Percentiles rank a stretch among this genome's conserved stretches.
phyloP scores from a whole-genome alignment of 352 stramenopile genomes.

The Globisporangium nagaii region DNA sequence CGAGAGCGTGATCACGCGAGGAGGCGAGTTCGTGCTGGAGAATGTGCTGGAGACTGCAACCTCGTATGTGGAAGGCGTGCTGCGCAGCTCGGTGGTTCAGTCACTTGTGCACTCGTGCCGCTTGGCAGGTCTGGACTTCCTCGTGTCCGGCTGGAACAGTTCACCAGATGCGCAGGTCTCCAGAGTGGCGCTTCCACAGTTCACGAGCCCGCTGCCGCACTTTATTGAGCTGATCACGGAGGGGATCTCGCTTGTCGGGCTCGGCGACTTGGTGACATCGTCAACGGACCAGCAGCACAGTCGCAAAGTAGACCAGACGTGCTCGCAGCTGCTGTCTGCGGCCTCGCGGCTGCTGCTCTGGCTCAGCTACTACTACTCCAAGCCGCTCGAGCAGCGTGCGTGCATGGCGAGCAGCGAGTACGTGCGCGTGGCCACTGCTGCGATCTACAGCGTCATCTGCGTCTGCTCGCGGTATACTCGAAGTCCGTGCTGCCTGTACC shows the following conservation, averaged over 20 bases:
- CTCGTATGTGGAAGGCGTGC: constrained; percentile 23
- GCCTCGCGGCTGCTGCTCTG: constrained; percentile 52
- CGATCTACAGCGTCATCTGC: constrained; percentile 74
- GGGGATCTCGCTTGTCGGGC: constrained; percentile 37
- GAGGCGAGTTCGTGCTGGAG: constrained; percentile 31
- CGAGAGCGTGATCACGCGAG: constrained; percentile 25
- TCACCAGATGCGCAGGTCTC: background rate
- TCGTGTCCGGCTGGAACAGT: constrained; percentile 40
- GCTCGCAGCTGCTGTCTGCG: constrained; percentile 48
- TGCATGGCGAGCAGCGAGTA: constrained; percentile 39
- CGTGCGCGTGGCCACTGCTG: constrained; percentile 51
- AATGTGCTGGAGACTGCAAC: constrained; percentile 38
- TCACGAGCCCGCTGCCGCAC: constrained; percentile 37
- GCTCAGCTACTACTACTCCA: constrained; percentile 62
- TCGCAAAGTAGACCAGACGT: constrained; percentile 59
- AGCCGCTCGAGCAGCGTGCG: constrained; percentile 23
- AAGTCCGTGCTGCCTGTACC: constrained; percentile 66
- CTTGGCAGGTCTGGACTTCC: constrained; percentile 51
- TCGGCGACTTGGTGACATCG: constrained; percentile 46
- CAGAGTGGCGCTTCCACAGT: constrained; percentile 11
- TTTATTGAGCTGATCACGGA: constrained; percentile 62
- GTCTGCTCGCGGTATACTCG: constrained; percentile 60
- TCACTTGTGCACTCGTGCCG: constrained; percentile 43
- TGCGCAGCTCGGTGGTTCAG: constrained; percentile 36
- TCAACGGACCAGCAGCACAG: constrained; percentile 51